Evolutionary conservation across 2,329 filamentous ascomycete species (phyloP), one percentile per base, ranked within the genome.

Genomic region (Leptographium flavum): DNA sequence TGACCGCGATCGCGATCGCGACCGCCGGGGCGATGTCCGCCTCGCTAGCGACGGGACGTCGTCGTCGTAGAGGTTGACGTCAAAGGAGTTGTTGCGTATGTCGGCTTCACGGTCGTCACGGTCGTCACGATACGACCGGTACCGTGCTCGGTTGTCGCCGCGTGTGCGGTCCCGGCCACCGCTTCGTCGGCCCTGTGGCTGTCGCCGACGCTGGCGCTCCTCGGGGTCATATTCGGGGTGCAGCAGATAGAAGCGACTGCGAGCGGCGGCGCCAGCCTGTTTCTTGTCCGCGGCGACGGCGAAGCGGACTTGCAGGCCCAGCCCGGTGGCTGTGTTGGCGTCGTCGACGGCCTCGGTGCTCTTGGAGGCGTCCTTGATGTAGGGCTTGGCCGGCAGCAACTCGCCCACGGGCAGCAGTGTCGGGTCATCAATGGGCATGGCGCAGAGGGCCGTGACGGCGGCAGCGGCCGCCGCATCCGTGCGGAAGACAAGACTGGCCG

Each of bases 241-340:
- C 56, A 92, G 73, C 31, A 95, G 76, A 59, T 98, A 98, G 66
- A 93, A 96, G 13, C 86, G 76, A 63, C 90, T 96, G 49, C 83
- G 74, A 42, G 82, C 74, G 11, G 86, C 76, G 1, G 92, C 90
- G 35, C 85, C 81, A 37, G 69, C 74, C 55, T 79, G 74, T 63
- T 98, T 98, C 58, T 73, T 81, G 63, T 98, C 92, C 21, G 76
- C 71, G 23, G 72, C 68, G 6, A 87, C 73, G 1, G 88, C 82
- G 49, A 84, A 73, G 41, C 92, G 79, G 36, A 95, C 69, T 47
- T 78, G 73, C 4, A 98, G 68, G 23, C 71, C 70, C 70, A 28
- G 87, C 4, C 40, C 40, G 25, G 10, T 41, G 5, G 28, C 28
- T 14, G 17, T 23, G n/a, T 15, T 14, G n/a, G 15, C 21, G 36